Evolutionary conservation across 495 filamentous ascomycete species (phyloP), one percentile per base, ranked within the genome.

Genomic region (Cudoniella acicularis): DNA sequence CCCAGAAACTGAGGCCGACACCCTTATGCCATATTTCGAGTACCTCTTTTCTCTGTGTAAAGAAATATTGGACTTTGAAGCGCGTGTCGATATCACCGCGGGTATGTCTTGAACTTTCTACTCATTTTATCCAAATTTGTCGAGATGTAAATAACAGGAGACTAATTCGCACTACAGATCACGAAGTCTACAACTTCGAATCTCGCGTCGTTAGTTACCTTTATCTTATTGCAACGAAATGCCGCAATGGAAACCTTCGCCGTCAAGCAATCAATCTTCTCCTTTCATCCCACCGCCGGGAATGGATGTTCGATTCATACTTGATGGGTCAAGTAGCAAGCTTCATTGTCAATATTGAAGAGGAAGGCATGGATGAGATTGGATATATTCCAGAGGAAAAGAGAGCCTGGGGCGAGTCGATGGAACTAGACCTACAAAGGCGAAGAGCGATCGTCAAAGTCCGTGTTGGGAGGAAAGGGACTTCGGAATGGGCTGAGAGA

Each of bases 241-340:
- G 64, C 41, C 61, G 57, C 25, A 11, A 58, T 13, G 23, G 40
- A 18, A 4, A 26, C 4, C 45, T 64, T 22, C 49, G 64, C n/a
- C 54, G 55, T 1, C 30, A 59, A 52, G 64, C 64, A 13, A 61
- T 67, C 8, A 22, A 40, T 27, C 61, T 67, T 22, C 49, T 67
- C 1, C 65, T 68, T 11, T 53, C 66, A 0, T 57, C 64, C 1
- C 69, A 69, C 3, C 66, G 75, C 4, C 73, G 75, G 61, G 79
- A 82, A 64, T 75, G 75, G 1, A 63, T 79, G 8, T 79, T 70
- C 67, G 73, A 80, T 40, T 59, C 55, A 9, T 8, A 49, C n/a
- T 20, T 62, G 3, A 18, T 51, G 2, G 63, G 55, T 0, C 49
- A 60, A 24, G 26, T 65, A 10, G 51, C 24, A 18, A 20, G 49